A percentile compares a stretch with the other conserved stretches of the same genome.
Conservation (phyloP, 805 yeast genomes). For the Ogataea corticis region DNA sequence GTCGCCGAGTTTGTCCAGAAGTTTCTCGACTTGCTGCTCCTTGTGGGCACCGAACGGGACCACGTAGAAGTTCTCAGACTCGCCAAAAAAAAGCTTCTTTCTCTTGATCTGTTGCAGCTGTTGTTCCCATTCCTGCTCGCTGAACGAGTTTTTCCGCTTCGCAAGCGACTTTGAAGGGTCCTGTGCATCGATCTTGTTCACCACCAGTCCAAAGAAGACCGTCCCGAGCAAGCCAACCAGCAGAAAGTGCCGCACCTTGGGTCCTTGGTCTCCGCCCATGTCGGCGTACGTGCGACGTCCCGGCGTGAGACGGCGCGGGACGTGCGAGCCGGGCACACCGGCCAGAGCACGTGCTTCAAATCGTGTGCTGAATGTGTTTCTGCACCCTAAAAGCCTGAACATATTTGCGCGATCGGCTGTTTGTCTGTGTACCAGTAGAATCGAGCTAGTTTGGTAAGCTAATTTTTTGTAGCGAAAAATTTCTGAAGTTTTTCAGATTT, state of each 20-base stretch:
- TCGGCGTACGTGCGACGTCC: conserved; percentile 10
- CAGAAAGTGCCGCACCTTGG: conserved; percentile 42
- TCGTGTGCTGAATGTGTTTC: too few species aligned
- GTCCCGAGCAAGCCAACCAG: conserved; percentile 48
- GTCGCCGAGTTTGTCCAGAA: conserved; percentile 15
- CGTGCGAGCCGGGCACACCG: background rate
- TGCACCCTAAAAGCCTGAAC: too few species aligned
- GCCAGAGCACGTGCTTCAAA: too few species aligned
- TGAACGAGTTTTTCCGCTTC: conserved; percentile 41
- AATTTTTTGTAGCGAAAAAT: background rate
- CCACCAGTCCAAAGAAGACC: conserved; percentile 37
- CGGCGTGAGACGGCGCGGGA: background rate
- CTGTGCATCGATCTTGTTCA: conserved; percentile 33
- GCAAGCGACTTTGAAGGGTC: conserved; percentile 31
- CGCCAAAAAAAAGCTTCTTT: conserved; percentile 30
- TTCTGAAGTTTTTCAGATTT: background rate
- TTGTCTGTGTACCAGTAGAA: background rate
- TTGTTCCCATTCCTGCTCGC: conserved; percentile 49
- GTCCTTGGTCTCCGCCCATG: conserved; percentile 30
- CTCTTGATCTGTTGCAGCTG: conserved; percentile 37
- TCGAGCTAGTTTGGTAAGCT: background rate
- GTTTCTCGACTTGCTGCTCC: conserved; percentile 14
- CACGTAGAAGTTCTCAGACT: conserved; percentile 27
- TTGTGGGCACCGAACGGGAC: conserved; percentile 30
- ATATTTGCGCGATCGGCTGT: background rate